Evolutionary conservation across 371 early-diverging fungal species (phyloP), one percentile per base, ranked within the genome.

Genomic region (Mortierella polycephala): DNA sequence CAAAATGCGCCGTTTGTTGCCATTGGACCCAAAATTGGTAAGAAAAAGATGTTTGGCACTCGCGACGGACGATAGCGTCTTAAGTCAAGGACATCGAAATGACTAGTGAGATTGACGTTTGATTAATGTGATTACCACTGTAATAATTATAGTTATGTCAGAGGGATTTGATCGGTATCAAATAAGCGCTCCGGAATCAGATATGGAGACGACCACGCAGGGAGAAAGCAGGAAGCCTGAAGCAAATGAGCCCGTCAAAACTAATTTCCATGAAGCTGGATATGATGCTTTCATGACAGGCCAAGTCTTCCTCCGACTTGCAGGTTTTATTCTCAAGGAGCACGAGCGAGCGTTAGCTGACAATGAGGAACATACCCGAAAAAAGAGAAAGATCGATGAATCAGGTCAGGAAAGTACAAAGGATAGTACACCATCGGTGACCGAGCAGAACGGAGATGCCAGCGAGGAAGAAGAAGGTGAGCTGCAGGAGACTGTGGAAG

Each of bases 231-330:
- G 42, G 14, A 9, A 20, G 30, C 46, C 40, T 20, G 42, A 57
- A 55, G 50, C 8, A 30, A 20, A 37, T 9, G 59, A n/a, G 42
- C 8, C 20, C 16, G 51, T 72, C 16, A 70, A 75, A 9, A 68
- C 73, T 8, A 75, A 67, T 20, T 76, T 82, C 67, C 93, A 93
- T 65, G 91, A 93, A 62, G 93, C 93, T 20, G 93, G 90, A 5
- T 93, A 83, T 64, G 93, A 93, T 71, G 89, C 92, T 2, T 91
- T 87, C 69, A 82, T 84, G 50, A 92, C 93, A 21, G 93, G 93
- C 10, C 84, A 88, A 8, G 83, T 90, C 0, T 95, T 91, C 71
- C 65, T 89, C 7, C 88, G 87, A 1, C 82, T 89, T 58, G 80
- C 86, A 8, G 73, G 82, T 3, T 87, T 75, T 67, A 83, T 89